A percentile compares a stretch with the other conserved stretches of the same genome.
Evolutionary conservation across 2,329 filamentous ascomycete genomes (phyloP).

Genomic region (Diaporthe aspalathi): DNA sequence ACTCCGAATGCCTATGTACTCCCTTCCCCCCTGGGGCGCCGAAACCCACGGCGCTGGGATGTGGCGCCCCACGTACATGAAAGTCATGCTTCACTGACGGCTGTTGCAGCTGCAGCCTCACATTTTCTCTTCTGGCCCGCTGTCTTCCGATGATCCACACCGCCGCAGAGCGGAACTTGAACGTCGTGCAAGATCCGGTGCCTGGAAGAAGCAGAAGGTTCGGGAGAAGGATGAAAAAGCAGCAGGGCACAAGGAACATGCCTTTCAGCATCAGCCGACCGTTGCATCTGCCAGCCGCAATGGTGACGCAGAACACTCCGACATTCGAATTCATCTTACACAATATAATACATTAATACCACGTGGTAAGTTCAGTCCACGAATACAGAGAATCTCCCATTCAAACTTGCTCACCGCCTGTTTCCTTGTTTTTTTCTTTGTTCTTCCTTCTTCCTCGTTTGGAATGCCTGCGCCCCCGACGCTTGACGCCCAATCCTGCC

Average conservation of each 20-base stretch:
- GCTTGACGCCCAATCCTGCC: background rate
- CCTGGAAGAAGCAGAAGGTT: constrained; percentile 13
- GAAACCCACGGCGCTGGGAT: constrained; percentile 24
- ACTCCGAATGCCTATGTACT: constrained; percentile 15
- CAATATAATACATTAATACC: constrained; percentile 31
- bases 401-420: constrained; percentile 15
- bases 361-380: constrained; percentile 26
- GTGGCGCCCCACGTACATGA: constrained; percentile 35
- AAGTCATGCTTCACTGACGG: constrained; percentile 21
- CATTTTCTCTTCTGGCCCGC: constrained; percentile 1
- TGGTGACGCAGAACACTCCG: constrained; percentile 9
- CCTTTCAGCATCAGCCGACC: constrained; percentile 20
- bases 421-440: constrained; percentile 24
- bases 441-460: background rate
- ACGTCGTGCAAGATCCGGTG: background rate
- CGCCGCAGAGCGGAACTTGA: background rate
- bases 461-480: constrained; percentile 5
- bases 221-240: background rate
- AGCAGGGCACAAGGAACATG: constrained; percentile 14
- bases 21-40: constrained; percentile 25
- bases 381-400: constrained; percentile 7
- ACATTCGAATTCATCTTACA: constrained; percentile 18
- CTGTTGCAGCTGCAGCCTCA: constrained; percentile 22
- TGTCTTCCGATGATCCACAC: constrained; percentile 9
- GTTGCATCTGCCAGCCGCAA: constrained; percentile 21